phyloP scores from a whole-genome alignment of 176 grass and related monocot genomes.

The Rhynchospora breviuscula region DNA sequence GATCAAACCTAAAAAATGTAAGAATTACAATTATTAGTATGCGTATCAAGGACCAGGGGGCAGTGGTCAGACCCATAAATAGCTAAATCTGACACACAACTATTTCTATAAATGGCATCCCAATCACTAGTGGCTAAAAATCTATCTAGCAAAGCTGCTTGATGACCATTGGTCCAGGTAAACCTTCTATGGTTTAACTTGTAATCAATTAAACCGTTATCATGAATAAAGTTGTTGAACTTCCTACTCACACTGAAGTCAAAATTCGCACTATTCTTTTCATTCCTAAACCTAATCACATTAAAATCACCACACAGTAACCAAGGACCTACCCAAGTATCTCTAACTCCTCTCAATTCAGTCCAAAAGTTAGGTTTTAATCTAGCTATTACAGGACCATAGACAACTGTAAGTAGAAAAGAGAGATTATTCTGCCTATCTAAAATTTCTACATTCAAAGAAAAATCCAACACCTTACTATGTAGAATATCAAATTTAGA shows the following conservation, averaged over 20 bases:
- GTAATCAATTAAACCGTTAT: neutral
- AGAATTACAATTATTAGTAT: neutral
- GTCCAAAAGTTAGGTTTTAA: neutral
- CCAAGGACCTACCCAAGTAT: neutral
- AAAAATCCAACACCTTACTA: neutral
- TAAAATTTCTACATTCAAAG: neutral
- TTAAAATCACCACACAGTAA: neutral
- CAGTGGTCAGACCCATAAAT: neutral
- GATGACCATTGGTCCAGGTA: neutral
- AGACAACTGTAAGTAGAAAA: neutral
- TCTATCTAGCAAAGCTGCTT: neutral
- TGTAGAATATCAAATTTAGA: neutral
- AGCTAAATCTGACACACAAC: neutral
- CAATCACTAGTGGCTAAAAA: neutral
- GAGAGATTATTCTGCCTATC: neutral
- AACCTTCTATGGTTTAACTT: neutral
- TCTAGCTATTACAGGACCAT: neutral
- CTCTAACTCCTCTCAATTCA: neutral
- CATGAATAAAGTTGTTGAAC: neutral
- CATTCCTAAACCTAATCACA: neutral
- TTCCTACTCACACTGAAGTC: neutral
- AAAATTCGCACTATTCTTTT: neutral
- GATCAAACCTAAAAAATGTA: neutral
- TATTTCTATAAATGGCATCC: neutral
- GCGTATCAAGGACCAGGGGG: neutral